phyloP scores from a whole-genome alignment of 106 monocot species.

The Acorus gramineus region DNA sequence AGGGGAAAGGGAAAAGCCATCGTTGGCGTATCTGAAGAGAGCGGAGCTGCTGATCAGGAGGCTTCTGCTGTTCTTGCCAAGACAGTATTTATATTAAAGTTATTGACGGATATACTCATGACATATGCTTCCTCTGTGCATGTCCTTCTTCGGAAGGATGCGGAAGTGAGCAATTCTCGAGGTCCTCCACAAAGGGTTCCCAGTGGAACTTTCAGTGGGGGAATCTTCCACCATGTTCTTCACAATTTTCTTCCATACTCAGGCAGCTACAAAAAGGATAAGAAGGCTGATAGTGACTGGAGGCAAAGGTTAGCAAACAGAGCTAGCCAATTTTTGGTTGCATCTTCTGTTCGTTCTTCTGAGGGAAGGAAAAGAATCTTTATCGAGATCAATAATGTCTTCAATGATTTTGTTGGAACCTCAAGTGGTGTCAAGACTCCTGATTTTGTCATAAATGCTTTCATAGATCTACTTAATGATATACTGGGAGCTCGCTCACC shows the following conservation, averaged over 20 bases:
- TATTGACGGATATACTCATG: conserved; percentile 87
- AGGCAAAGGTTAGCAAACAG: conserved; percentile 81
- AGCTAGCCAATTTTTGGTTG: conserved; percentile 92
- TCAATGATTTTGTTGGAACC: conserved; percentile 56
- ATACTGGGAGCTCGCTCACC: conserved; percentile 70
- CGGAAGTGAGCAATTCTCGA: conserved; percentile 54
- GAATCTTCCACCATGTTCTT: conserved; percentile 80
- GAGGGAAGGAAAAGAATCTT: conserved; percentile 87
- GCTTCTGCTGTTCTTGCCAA: conserved; percentile 81
- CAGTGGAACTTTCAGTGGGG: conserved; percentile 23
- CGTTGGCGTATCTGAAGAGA: conserved; percentile 50
- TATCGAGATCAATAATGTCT: conserved; percentile 48
- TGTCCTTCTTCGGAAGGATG: conserved; percentile 77
- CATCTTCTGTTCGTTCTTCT: conserved; percentile 76
- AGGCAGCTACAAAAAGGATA: conserved; percentile 72
- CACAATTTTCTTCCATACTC: conserved; percentile 77
- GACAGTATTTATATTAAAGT: conserved; percentile 78
- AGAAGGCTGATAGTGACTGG: conserved; percentile 87
- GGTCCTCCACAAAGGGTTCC: conserved; percentile 19
- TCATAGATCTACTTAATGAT: conserved; percentile 94
- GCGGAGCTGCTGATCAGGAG: conserved; percentile 46
- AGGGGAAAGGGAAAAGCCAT: conserved; percentile 85
- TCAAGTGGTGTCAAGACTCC: conserved; percentile 44
- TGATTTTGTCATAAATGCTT: conserved; percentile 50
- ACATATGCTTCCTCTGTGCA: conserved; percentile 83